A percentile compares a stretch with the other conserved stretches of the same genome.
These are phyloP conservation scores for Candida hispaniensis DNA, from an alignment of 805 yeast genomes.

Conservation along the genomic window DNA sequence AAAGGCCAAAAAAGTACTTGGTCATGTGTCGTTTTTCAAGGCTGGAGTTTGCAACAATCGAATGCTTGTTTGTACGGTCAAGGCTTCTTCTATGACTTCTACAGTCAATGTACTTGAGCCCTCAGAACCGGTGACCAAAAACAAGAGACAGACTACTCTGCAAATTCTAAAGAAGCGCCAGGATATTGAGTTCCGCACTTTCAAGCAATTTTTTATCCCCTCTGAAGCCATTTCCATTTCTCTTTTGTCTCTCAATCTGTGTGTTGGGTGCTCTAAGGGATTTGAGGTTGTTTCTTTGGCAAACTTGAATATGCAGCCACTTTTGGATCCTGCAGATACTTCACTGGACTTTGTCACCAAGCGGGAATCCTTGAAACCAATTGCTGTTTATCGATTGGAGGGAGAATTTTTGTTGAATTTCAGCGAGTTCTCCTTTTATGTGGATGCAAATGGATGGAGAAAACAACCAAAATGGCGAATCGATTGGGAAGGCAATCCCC, in stretches of 20 bases:
- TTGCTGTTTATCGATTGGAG: conserved; percentile 83
- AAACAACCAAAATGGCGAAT: conserved; percentile 88
- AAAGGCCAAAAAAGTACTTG: conserved; percentile 65
- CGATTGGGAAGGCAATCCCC: conserved; percentile 95
- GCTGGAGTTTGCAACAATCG: conserved; percentile 89
- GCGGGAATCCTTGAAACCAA: conserved; percentile 73
- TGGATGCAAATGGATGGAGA: conserved; percentile 94
- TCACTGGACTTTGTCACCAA: conserved; percentile 87
- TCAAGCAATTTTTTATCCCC: conserved; percentile 68
- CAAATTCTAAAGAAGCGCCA: conserved; percentile 33
- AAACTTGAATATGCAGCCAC: conserved; percentile 74
- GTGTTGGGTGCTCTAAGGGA: conserved; percentile 94
- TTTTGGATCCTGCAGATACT: conserved; percentile 96
- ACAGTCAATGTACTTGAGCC: conserved; percentile 81
- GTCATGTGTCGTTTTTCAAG: conserved; percentile 84
- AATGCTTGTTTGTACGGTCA: conserved; percentile 81
- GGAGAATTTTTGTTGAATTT: conserved; percentile 81
- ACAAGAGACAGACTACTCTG: conserved; percentile 32
- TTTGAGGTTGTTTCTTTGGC: conserved; percentile 87
- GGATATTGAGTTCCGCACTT: conserved; percentile 54
- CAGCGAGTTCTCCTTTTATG: conserved; percentile 88
- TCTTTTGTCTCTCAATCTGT: conserved; percentile 74
- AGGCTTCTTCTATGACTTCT: conserved; percentile 64
- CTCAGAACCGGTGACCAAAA: conserved; percentile 46
- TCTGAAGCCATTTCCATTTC: conserved; percentile 90